phyloP scores from a whole-genome alignment of 306 rosid species.

The Dryas alaskensis region DNA sequence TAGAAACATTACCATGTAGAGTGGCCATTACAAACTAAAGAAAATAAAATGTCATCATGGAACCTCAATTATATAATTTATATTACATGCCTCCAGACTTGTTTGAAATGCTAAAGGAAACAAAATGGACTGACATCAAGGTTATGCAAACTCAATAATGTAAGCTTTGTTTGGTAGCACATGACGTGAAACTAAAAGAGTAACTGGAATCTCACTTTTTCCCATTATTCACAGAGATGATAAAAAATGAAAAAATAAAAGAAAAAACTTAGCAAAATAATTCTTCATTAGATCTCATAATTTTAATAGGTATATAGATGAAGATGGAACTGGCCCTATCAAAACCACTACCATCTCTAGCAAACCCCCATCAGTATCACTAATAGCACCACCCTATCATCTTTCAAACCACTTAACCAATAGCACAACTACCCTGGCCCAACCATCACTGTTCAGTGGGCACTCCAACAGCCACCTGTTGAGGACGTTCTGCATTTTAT shows the following conservation, averaged over 20 bases:
- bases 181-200: not conserved
- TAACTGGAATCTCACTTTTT: not conserved
- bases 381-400: not conserved
- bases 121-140: not conserved
- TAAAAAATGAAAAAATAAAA: not conserved
- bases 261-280: not conserved
- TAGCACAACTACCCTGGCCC: not conserved
- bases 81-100: not conserved
- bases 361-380: not conserved
- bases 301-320: not conserved
- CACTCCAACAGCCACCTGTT: too few species aligned
- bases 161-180: not conserved
- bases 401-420: not conserved
- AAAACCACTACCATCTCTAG: not conserved
- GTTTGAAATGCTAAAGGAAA: not conserved
- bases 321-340: not conserved
- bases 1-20: not conserved
- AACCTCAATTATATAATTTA: not conserved
- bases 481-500: too few species aligned
- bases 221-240: not conserved
- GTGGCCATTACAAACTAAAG: not conserved
- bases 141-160: too few species aligned
- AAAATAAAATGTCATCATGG: too few species aligned
- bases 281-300: not conserved
- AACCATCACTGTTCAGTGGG: not conserved